phyloP scores from a whole-genome alignment of 352 stramenopile species.

The Phytopythium mirpurense region DNA sequence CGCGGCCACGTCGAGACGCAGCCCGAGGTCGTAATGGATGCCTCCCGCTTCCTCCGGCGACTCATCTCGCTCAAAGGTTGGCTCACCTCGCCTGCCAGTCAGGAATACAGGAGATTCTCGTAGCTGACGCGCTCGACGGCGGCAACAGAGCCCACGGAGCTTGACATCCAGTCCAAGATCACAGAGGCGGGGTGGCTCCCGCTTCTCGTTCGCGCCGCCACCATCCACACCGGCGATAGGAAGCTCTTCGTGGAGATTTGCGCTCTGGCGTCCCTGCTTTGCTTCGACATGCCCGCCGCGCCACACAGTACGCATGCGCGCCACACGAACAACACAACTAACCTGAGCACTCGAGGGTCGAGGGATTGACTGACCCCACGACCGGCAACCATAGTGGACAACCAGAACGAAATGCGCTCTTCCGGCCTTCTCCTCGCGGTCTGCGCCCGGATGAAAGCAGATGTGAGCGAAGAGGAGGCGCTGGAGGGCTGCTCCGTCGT shows the following conservation, averaged over 20 bases:
- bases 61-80: slow-evolving; percentile 46
- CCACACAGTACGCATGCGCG: slow-evolving; percentile 35
- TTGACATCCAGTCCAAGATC: slow-evolving; percentile 58
- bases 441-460: slow-evolving; percentile 12
- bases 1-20: slow-evolving; percentile 21
- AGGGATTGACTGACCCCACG: neutral
- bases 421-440: slow-evolving; percentile 27
- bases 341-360: too few relatives aligned
- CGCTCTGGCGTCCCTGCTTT: slow-evolving; percentile 31
- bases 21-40: slow-evolving; percentile 30
- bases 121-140: neutral
- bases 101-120: too few relatives aligned
- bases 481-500: slow-evolving; percentile 23
- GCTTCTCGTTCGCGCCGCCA: slow-evolving; percentile 25
- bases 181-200: slow-evolving; percentile 30
- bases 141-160: slow-evolving; percentile 30
- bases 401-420: slow-evolving; percentile 39
- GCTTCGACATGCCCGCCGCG: slow-evolving; percentile 39
- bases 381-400: slow-evolving; percentile 26
- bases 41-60: slow-evolving; percentile 38
- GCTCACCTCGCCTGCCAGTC: too few relatives aligned
- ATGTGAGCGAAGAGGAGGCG: slow-evolving; percentile 17
- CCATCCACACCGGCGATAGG: slow-evolving; percentile 13
- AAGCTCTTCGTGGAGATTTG: slow-evolving; percentile 36
- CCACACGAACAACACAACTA: too few relatives aligned